Conservation (phyloP, 768 basidiomycete species). For the Russula emetica region DNA sequence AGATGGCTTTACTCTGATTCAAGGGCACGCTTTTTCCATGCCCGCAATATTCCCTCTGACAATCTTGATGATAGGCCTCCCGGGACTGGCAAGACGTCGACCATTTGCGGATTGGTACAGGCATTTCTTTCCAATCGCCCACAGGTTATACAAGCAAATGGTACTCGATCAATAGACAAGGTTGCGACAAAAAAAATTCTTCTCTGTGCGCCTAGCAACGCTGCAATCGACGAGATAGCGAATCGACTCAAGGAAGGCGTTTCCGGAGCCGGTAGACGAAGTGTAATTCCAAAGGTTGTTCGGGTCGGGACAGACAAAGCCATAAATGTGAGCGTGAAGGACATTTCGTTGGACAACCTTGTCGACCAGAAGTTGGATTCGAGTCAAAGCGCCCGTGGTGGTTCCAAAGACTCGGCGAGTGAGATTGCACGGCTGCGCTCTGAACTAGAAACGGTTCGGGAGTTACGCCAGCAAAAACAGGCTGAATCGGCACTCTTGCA, state of each 20-base stretch:
- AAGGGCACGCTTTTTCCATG: constrained; percentile 58
- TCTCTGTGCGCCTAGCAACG: constrained; percentile 96
- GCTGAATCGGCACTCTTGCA: constrained; percentile 53
- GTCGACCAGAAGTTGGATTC: constrained; percentile 70
- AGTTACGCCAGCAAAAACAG: constrained; percentile 52
- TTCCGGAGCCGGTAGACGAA: constrained; percentile 49
- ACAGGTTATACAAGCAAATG: constrained; percentile 43
- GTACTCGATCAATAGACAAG: constrained; percentile 39
- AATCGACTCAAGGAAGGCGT: constrained; percentile 80
- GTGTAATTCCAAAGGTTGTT: constrained; percentile 71
- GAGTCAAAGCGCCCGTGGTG: constrained; percentile 36
- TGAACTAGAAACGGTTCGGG: constrained; percentile 68
- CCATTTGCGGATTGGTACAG: constrained; percentile 91
- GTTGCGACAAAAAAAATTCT: constrained; percentile 67
- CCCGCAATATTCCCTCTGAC: no score
- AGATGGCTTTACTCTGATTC: constrained; percentile 84
- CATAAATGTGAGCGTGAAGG: constrained; percentile 75
- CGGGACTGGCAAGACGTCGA: constrained; percentile 97
- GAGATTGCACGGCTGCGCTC: constrained; percentile 56
- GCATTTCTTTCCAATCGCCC: constrained; percentile 65
- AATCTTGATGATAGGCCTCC: constrained; percentile 61
- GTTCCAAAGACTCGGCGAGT: constrained; percentile 49
- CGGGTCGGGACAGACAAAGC: constrained; percentile 78
- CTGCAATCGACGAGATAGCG: constrained; percentile 95
- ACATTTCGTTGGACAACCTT: constrained; percentile 81